Evolutionary conservation across 768 basidiomycete species (phyloP), one percentile per base, ranked within the genome.

Genomic region (Coprinopsis strossmayeri): DNA sequence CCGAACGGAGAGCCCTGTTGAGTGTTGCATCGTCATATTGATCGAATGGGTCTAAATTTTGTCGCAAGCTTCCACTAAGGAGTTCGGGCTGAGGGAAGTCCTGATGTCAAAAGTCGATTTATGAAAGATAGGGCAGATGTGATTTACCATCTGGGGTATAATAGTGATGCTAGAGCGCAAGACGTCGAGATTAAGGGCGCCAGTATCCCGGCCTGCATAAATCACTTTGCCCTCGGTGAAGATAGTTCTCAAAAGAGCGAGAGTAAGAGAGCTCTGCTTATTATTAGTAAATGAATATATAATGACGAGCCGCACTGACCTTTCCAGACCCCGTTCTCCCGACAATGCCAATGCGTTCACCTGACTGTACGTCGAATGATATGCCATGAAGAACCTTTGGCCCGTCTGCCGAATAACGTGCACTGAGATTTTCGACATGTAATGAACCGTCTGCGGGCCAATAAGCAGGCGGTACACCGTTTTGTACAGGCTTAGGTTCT

Each of bases 361-460:
- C 81, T 3, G 73, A 67, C 44, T 70, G 64, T 54, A 81, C 69
- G 37, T 69, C 64, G 51, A 82, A 76, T 1, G 66, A 66, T 26
- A 79, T 51, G 43, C 73, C 63, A 25, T 74, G 67, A 17, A 86
- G 67, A 0, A 85, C 81, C 18, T 69, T 62, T 1, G 81, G 81
- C 11, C 66, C 67, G 48, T 59, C 67, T 48, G 32, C 75, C 68
- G 78, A 74, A 59, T 83, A 83, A 26, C 68, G 64, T 17, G 82
- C 79, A 10, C 70, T 74, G 1, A 84, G 63, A 20, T 76, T 72
- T 50, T 82, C 73, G 3, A 79, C 74, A 2, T 66, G 62, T 26
- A 84, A 67, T 24, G 69, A 61, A 5, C 82, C 82, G 5, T 74
- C 78, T 2, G 78, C 65, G 0, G 83, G 82, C 83, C 83, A 86